Evolutionary conservation across 208 protist genomes (phyloP).

Genomic region (Trypanosoma mega): DNA sequence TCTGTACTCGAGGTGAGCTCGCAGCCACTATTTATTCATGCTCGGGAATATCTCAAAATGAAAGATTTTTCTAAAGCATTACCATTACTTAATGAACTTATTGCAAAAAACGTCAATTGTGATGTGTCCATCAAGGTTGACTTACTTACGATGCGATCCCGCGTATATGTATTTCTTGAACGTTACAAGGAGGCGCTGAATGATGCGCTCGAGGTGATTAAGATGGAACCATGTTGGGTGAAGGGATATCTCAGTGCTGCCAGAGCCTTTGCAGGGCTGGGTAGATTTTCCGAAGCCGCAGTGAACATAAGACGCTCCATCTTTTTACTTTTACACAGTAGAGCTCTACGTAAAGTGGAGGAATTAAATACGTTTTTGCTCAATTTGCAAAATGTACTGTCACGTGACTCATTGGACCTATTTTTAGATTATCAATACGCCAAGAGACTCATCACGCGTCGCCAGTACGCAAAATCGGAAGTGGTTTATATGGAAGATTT

Average conservation of each 20-base stretch:
- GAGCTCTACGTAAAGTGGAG: constrained; percentile 51
- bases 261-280: constrained; percentile 52
- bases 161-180: constrained; percentile 58
- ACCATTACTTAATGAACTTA: constrained; percentile 14
- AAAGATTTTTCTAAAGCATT: constrained; percentile 21
- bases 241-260: constrained; percentile 62
- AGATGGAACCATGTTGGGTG: constrained; percentile 60
- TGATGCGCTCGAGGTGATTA: constrained; percentile 46
- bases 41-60: constrained; percentile 13
- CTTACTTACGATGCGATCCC: constrained; percentile 56
- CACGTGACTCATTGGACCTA: constrained; percentile 28
- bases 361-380: constrained; percentile 59
- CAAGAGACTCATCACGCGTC: constrained; percentile 36
- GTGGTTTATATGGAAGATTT: constrained; percentile 40
- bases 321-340: constrained; percentile 50
- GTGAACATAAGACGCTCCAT: constrained; percentile 31
- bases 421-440: constrained; percentile 57
- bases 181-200: constrained; percentile 42
- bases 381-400: constrained; percentile 40
- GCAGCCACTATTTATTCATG: constrained; percentile 8
- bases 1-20: constrained; percentile 20
- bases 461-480: constrained; percentile 10
- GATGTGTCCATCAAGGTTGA: constrained; percentile 26
- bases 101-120: background rate
- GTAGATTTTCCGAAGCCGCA: constrained; percentile 44